phyloP scores from a whole-genome alignment of 2,329 filamentous ascomycete genomes.

The Pyricularia sp. region DNA sequence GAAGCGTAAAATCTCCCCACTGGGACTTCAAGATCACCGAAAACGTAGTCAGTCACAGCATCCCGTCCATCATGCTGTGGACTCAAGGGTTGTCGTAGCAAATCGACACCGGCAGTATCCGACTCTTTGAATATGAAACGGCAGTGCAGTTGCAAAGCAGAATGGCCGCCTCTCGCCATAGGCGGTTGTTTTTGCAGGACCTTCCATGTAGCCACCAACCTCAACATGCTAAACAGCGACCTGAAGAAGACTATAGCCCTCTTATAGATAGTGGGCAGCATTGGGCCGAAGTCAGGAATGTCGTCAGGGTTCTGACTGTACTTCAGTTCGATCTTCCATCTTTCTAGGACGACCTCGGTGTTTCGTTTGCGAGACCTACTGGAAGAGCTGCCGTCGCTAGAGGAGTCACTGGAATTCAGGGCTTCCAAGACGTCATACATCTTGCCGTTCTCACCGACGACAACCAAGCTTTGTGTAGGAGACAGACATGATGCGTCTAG shows the following conservation, averaged over 20 bases:
- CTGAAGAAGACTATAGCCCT: conserved; percentile 92
- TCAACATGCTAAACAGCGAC: conserved; percentile 69
- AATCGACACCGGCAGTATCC: conserved; percentile 46
- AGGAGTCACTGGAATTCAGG: conserved; percentile 50
- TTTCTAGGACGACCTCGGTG: conserved; percentile 73
- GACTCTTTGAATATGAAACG: conserved; percentile 56
- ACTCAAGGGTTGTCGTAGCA: conserved; percentile 51
- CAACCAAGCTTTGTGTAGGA: conserved; percentile 73
- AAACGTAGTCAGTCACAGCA: conserved; percentile 62
- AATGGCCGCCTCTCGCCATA: conserved; percentile 56
- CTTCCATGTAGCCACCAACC: conserved; percentile 76
- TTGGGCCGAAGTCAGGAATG: conserved; percentile 44
- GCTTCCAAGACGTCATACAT: conserved; percentile 85
- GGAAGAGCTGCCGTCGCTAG: conserved; percentile 30
- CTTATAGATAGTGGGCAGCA: conserved; percentile 85
- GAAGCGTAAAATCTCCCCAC: conserved; percentile 71
- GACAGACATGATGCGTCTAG: conserved; percentile 69
- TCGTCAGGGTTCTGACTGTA: conserved; percentile 32
- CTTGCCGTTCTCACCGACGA: conserved; percentile 80
- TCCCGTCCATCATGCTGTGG: conserved; percentile 42
- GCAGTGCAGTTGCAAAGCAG: conserved; percentile 61
- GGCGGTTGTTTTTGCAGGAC: conserved; percentile 63
- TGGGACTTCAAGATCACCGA: conserved; percentile 75
- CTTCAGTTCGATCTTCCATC: conserved; percentile 79
- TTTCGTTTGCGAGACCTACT: conserved; percentile 29